Evolutionary conservation across 257 asterid genomes (phyloP).

Genomic region (Solanum lycopersicoides): DNA sequence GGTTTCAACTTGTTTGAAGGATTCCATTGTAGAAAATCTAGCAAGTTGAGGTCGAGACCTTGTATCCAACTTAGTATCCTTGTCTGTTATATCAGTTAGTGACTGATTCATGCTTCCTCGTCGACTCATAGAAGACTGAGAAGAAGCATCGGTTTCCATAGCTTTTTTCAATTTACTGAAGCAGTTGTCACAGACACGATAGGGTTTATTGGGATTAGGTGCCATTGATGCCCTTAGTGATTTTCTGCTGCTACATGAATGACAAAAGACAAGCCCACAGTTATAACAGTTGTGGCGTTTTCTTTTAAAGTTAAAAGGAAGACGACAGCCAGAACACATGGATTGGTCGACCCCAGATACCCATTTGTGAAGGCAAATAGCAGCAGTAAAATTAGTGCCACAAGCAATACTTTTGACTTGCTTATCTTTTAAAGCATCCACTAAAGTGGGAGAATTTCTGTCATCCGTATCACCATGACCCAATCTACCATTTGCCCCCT

Average conservation of each 20-base stretch:
- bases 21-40: conserved; percentile 79
- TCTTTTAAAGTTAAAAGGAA: conserved; percentile 78
- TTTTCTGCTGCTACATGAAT: conserved; percentile 93
- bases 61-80: conserved; percentile 56
- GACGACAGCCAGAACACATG: conserved; percentile 90
- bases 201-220: conserved; percentile 78
- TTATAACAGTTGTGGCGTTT: conserved; percentile 94
- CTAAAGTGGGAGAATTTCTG: conserved; percentile 61
- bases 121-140: conserved; percentile 58
- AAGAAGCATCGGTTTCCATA: conserved; percentile 53
- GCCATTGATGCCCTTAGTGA: conserved; percentile 90
- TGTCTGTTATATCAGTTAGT: conserved; percentile 37
- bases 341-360: conserved; percentile 87
- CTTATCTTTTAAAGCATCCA: conserved; percentile 84
- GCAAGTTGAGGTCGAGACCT: conserved; percentile 67
- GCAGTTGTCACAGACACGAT: conserved; percentile 88
- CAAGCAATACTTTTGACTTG: conserved; percentile 89
- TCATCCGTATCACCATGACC: conserved; percentile 90
- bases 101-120: conserved; percentile 69
- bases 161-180: conserved; percentile 68
- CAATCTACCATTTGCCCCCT: conserved; percentile 88
- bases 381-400: conserved; percentile 82
- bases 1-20: conserved; percentile 72
- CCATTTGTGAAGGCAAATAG: conserved; percentile 90
- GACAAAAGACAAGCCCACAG: conserved; percentile 88